Evolutionary conservation across 108 stramenopile genomes (phyloP).

Genomic region (Cyclotella atomus): DNA sequence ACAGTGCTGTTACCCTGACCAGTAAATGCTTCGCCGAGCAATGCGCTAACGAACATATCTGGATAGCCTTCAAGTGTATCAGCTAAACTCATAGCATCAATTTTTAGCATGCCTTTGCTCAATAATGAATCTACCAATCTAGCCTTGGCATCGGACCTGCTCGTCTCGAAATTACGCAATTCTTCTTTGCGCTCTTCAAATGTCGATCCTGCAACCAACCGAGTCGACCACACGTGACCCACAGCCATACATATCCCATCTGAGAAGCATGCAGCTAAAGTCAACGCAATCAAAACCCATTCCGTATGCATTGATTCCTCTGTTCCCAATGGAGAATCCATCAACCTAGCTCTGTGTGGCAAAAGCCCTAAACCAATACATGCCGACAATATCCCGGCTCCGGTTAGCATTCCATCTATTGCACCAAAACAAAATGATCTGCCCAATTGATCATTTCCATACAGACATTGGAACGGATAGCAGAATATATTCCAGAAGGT

Average conservation of each 20-base stretch:
- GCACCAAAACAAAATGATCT: conserved; percentile 80
- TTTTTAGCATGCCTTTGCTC: conserved; percentile 74
- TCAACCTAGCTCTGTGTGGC: conserved; percentile 4
- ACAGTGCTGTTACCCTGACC: neutral
- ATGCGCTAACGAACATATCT: conserved; percentile 73
- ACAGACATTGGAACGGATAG: conserved; percentile 30
- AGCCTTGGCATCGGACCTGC: conserved; percentile 67
- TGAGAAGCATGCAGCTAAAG: conserved; percentile 63
- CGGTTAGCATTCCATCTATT: conserved; percentile 82
- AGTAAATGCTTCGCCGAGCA: conserved; percentile 39
- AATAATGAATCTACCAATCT: conserved; percentile 72
- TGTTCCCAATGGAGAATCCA: neutral
- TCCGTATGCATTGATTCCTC: conserved; percentile 19
- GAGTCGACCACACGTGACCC: conserved; percentile 81
- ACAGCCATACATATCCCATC: conserved; percentile 81
- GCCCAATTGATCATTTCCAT: conserved; percentile 21
- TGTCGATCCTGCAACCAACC: conserved; percentile 41
- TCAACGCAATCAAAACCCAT: conserved; percentile 56
- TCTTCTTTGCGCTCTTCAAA: conserved; percentile 55
- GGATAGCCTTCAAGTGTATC: conserved; percentile 88
- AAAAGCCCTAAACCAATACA: conserved; percentile 64
- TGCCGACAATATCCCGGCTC: conserved; percentile 67
- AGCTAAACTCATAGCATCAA: conserved; percentile 87
- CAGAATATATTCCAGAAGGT: conserved; percentile 22
- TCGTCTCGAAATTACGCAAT: conserved; percentile 41